A percentile compares a stretch with the other conserved stretches of the same genome.
Evolutionary conservation across 2,329 filamentous ascomycete species (phyloP).

Genomic region (Aureobasidium lini): DNA sequence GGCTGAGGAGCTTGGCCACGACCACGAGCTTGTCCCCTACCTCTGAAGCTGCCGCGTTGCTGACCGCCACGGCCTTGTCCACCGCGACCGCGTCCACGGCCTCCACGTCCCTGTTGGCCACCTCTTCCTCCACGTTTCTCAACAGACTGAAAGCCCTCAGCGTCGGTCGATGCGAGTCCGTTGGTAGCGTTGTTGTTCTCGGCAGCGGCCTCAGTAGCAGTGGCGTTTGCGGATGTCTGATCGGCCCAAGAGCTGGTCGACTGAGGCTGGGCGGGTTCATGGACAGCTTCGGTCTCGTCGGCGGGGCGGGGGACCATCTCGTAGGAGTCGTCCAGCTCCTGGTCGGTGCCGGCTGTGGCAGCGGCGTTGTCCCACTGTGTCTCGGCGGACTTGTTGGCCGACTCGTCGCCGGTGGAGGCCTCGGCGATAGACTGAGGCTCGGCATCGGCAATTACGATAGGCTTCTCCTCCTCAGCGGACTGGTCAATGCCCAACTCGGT

Average conservation of each 20-base stretch:
- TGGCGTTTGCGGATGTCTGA: constrained; percentile 44
- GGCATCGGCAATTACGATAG: constrained; percentile 20
- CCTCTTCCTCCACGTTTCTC: constrained; percentile 22
- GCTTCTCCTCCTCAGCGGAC: constrained; percentile 24
- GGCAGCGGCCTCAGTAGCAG: constrained; percentile 2
- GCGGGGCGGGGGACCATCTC: constrained; percentile 68
- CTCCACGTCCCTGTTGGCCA: constrained; percentile 29
- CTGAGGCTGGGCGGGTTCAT: constrained; percentile 46
- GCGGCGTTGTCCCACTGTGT: constrained; percentile 59
- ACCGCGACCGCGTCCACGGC: constrained; percentile 30
- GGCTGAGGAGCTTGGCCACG: constrained; percentile 22
- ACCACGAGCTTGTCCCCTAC: constrained; percentile 30
- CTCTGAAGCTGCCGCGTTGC: constrained; percentile 22
- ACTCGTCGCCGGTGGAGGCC: constrained; percentile 32
- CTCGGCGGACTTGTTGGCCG: constrained; percentile 50
- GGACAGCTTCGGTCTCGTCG: constrained; percentile 63
- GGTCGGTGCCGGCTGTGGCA: constrained; percentile 40
- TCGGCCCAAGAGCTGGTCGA: constrained; percentile 75
- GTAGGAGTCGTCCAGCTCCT: constrained; percentile 58
- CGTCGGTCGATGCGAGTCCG: constrained; percentile 30
- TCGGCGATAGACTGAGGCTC: constrained; percentile 24
- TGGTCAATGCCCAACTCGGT: constrained; percentile 53
- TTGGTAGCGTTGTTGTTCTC: constrained; percentile 22
- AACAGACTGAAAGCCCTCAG: constrained; percentile 68
- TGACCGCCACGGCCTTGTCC: constrained; percentile 35